phyloP scores from a whole-genome alignment of 2,329 filamentous ascomycete genomes.

The Torrubiella hemipterigena region DNA sequence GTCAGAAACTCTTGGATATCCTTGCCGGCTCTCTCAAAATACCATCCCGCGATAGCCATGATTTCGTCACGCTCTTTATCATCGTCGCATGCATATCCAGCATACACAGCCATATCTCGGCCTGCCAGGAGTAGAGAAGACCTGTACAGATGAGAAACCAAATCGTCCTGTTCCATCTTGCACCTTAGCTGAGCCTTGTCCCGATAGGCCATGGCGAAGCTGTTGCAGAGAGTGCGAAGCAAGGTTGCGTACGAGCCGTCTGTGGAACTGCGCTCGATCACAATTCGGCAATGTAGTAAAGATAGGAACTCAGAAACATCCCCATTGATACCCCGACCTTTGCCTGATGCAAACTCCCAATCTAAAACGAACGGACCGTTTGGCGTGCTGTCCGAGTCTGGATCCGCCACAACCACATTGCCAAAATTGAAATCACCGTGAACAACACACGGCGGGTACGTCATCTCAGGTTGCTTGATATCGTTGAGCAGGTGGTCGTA shows the following conservation, averaged over 20 bases:
- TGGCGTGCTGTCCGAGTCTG: neutral
- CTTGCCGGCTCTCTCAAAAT: constrained; percentile 3
- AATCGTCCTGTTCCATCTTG: constrained; percentile 2
- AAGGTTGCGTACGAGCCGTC: too few species aligned
- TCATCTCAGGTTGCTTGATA: neutral
- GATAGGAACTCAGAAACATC: constrained; percentile 2
- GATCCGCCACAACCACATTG: constrained; percentile 2
- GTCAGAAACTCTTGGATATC: constrained; percentile 3
- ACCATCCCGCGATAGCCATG: constrained; percentile 1
- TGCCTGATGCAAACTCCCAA: constrained; percentile 5
- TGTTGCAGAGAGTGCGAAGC: neutral
- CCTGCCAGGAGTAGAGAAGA: constrained; percentile 4
- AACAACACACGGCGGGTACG: constrained; percentile 3
- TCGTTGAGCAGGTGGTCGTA: constrained; percentile 2
- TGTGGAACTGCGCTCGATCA: constrained; percentile 1
- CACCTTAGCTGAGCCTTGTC: constrained; percentile 2
- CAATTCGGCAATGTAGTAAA: constrained; percentile 3
- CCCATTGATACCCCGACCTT: constrained; percentile 4
- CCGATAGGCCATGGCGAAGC: constrained; percentile 2
- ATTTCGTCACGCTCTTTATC: constrained; percentile 1
- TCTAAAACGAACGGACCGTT: constrained; percentile 1
- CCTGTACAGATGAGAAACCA: constrained; percentile 2
- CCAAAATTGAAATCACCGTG: constrained; percentile 6
- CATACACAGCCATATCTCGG: constrained; percentile 3
- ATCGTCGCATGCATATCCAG: constrained; percentile 3